Base-by-base conservation (phyloP, 78 protist species). In the Dictyostelium intermedium region DNA sequence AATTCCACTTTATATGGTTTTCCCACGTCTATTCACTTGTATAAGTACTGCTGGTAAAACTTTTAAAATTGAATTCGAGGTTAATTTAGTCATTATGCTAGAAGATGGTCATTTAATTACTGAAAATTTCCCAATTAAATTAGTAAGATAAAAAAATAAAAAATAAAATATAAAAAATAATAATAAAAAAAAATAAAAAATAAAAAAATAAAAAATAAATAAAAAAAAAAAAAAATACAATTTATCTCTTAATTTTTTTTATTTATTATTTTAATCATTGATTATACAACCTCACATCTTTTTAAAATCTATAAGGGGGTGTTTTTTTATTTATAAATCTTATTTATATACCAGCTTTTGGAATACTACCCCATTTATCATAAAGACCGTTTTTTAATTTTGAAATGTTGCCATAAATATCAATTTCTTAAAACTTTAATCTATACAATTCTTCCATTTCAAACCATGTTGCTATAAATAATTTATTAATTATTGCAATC, bases 11-110 rank as follows among this genome's bases (percentile, higher is more conserved):
- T 87, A 96, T 92, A 98, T 98, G 99, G 66, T 97, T 63, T 97
- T 98, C 96, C 99, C 99, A n/a, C 81, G 99, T 80, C 72, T 97
- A 35, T 98, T 98, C 94, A 96, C 98, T 16, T 97, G 98, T 74
- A 93, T 97, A 0, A 77, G 98, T 2, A 43, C 97, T 35, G 78
- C 91, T 73, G 93, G 97, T 37, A 16, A 45, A 14, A 76, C 91
- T 43, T 98, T 97, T 92, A 95, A 85, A 37, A 77, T 96, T 2
- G 96, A 85, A 45, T 92, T 91, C 56, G 96, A 81, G 76, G 91
- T 98, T 18, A 97, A 97, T 87, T 27, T 98, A 20, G 98, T 97
- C 27, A 96, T 98, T 11, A 73, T 95, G 91, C 73, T 98, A n/a
- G 92, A 87, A 34, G 96, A 94, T 82, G 91, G 91, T 66, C 85